Base-by-base conservation (phyloP, 371 early-diverging fungal species). In the Mucor sp. region DNA sequence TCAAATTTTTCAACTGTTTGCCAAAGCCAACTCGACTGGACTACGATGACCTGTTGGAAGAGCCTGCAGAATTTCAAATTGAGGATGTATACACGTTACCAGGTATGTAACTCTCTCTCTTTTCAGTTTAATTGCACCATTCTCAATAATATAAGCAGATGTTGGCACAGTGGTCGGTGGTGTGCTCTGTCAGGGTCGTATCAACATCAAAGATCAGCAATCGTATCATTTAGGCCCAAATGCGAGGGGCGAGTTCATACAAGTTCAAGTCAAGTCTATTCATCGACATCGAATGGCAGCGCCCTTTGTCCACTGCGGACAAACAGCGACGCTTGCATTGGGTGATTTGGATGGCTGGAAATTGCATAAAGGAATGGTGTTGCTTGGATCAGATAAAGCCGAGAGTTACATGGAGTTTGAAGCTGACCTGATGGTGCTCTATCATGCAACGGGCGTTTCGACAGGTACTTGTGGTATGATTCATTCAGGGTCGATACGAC, bases 401-500 rank as follows among this genome's bases (percentile, higher is more conserved):
- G 71, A 69, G 4, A 90, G 93, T 23, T 88, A 87, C 43, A 78
- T 78, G 68, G 89, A 87, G 64, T 96, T 96, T 78, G 94, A 95
- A 69, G 97, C 95, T 2, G 94, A 95, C 58, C 80, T 96, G 6
- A 83, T 93, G 62, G 92, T 97, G 0, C 76, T 97, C 30, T 92
- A 89, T 71, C 94, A 94, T 76, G 84, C 87, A 43, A 91, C 91
- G 2, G 83, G 74, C 60, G 72, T 79, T 47, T 71, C 60, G 35
- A 64, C 15, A 76, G 92, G 91, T 41, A 94, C 94, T 63, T 94
- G 94, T 77, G 96, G 97, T 25, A 96, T 96, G 93, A 72, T 97
- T 50, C 95, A 95, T 72, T 93, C 92, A 43, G 95, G 96, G 0
- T 89, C 92, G 2, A 93, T 96, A 8, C 86, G 95, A 19, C 95